Percentiles rank a stretch among this genome's conserved stretches.
Evolutionary conservation across 2,329 filamentous ascomycete species (phyloP).

Genomic region (Fusarium sp.): DNA sequence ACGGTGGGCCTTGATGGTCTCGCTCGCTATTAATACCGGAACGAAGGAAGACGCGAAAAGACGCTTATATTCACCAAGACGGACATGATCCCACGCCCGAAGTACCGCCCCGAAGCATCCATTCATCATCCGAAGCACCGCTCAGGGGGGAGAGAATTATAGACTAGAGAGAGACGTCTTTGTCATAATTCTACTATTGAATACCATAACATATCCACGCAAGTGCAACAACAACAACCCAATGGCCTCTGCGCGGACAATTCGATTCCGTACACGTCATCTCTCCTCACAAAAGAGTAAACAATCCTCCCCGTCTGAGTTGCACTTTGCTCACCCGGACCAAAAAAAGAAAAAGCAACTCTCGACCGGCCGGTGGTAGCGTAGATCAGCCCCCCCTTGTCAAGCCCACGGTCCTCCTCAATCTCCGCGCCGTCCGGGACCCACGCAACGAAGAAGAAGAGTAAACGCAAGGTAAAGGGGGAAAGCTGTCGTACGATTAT

Average conservation of each 20-base stretch:
- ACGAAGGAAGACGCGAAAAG: neutral
- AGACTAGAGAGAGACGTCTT: neutral
- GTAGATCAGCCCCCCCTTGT: slow-evolving; percentile 8
- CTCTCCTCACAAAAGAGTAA: neutral
- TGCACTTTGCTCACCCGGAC: neutral
- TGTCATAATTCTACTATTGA: neutral
- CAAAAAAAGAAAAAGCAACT: neutral
- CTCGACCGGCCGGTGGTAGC: neutral
- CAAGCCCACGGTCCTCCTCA: slow-evolving; percentile 23
- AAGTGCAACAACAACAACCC: neutral
- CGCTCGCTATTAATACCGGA: slow-evolving; percentile 35
- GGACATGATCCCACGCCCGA: neutral
- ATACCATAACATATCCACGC: neutral
- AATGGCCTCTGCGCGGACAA: slow-evolving; percentile 18
- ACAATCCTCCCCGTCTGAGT: neutral
- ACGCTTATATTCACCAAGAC: neutral
- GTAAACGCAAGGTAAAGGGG: neutral
- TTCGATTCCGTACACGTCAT: slow-evolving; percentile 15
- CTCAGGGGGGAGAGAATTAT: neutral
- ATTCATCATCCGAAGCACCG: neutral
- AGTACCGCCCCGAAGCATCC: neutral
- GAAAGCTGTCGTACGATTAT: slow-evolving; percentile 24
- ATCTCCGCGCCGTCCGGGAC: slow-evolving; percentile 26
- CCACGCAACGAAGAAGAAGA: neutral
- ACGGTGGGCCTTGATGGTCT: slow-evolving; percentile 35